Evolutionary conservation across 2,329 filamentous ascomycete species (phyloP), one percentile per base, ranked within the genome.

Genomic region (Neofusicoccum sp.): DNA sequence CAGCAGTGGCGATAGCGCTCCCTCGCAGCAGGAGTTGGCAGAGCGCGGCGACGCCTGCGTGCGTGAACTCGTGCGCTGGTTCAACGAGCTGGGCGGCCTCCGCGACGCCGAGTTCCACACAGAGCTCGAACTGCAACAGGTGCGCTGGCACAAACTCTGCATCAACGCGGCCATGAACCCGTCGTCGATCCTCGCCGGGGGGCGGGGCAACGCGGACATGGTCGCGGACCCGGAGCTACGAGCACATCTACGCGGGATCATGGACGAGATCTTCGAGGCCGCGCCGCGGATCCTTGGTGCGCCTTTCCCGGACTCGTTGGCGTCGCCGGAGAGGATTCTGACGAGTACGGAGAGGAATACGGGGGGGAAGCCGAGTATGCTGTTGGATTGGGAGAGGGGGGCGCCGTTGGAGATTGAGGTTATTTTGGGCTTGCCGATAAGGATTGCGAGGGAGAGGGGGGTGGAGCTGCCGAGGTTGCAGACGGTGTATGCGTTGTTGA

Each of bases 391-490:
- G 12, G 72, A 74, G 36, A 65, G 70, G n/a, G 74, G 73, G 1
- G 71, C 79, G 22, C 70, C 73, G 5, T 79, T 82, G 70, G 82
- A 84, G 67, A 77, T 83, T 1, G 82, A 84, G 64, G 81, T 81
- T 0, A 83, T 84, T 60, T 63, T 83, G 8, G 81, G 82, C 0
- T 81, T 82, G 66, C 69, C 76, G 0, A 72, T 83, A 3, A 71
- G 75, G 48, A 68, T 81, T 64, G 82, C 75, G 1, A 74, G 73
- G 66, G 69, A 71, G 49, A 73, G 77, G 54, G 76, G 74, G 0
- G 74, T 84, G 2, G 84, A 88, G 69, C 84, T 90, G 84, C 87
- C 87, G 9, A 78, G 87, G 71, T 70, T 91, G 77, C 87, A 90
- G 78, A 89, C 77, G 28, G 68, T 90, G 67, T 90, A 91, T 78